Base-by-base conservation (phyloP, 306 rosid genomes). In the Nissolia schottii region DNA sequence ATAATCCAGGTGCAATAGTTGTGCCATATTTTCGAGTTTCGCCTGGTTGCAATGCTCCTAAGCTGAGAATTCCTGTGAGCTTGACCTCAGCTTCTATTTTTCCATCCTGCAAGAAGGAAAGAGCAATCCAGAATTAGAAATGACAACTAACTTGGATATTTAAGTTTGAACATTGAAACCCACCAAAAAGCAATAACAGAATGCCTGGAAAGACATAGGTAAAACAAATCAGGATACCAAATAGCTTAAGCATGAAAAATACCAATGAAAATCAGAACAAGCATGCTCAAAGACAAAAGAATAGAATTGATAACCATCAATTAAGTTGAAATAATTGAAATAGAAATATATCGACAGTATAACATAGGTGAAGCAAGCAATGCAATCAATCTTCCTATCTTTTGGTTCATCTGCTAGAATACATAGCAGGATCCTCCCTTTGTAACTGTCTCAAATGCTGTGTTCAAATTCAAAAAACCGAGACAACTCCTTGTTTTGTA, bases 21-120 rank as follows among this genome's bases (percentile, higher is more conserved):
- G 93, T 88, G 35, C 93, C 93, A 73, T 88, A 88, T 75, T 86
- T 88, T 61, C 93, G 84, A 69, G 75, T 82, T 81, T 88, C 93
- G 43, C 93, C 93, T 11, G 87, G 93, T 72, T 84, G 90, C 48
- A 88, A 53, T 35, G 93, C 93, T 84, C 93, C 93, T 80, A 88
- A 73, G 74, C 93, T 86, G 56, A 86, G 83, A 71, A 88, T 75
- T 77, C 93, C 93, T 0, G 90, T 88, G 79, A 88, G 93, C 82
- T 82, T 86, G 54, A 88, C 93, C 81, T 86, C 90, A 20, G 93
- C 90, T 76, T 88, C 93, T 60, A 88, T 86, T 78, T 82, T 86
- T n/a, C 90, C 93, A 82, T 88, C 93, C 90, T 88, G 67, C 48
- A 79, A 38, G 50, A 50, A 51, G 55, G 60, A 63, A 35, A 72